A percentile compares a stretch with the other conserved stretches of the same genome.
phyloP scores from a whole-genome alignment of 2,329 filamentous ascomycete genomes.

The Colletotrichum sp. region DNA sequence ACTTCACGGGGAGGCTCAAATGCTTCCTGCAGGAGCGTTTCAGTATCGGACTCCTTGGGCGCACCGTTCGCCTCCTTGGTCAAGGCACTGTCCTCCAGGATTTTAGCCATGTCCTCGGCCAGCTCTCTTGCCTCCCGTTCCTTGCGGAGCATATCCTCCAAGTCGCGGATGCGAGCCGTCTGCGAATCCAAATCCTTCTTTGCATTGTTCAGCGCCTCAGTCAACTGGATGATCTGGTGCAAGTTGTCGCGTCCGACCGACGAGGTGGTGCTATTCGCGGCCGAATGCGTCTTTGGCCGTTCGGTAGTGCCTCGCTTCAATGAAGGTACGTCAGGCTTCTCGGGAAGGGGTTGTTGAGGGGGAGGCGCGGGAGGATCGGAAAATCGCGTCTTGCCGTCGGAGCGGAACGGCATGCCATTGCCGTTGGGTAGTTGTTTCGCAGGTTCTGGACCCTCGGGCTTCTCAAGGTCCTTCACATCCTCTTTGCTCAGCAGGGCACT shows the following conservation, averaged over 20 bases:
- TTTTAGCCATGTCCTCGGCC: constrained; percentile 81
- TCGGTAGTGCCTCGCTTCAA: constrained; percentile 80
- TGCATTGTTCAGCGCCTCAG: constrained; percentile 81
- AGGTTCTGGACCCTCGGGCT: constrained; percentile 50
- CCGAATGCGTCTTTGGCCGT: constrained; percentile 62
- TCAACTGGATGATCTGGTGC: constrained; percentile 82
- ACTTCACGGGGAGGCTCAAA: constrained; percentile 48
- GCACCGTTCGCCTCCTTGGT: constrained; percentile 40
- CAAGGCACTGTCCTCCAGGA: constrained; percentile 62
- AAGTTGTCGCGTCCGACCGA: constrained; percentile 59
- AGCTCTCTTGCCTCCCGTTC: constrained; percentile 83
- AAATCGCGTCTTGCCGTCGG: constrained; percentile 82
- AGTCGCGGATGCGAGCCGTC: constrained; percentile 75
- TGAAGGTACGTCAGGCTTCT: constrained; percentile 83
- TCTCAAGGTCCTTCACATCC: constrained; percentile 62
- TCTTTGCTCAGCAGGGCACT: constrained; percentile 78
- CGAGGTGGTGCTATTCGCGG: constrained; percentile 52
- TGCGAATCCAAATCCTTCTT: constrained; percentile 90
- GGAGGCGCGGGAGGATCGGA: constrained; percentile 93
- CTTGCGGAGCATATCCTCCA: constrained; percentile 78
- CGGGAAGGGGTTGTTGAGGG: constrained; percentile 89
- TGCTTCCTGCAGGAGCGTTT: constrained; percentile 47
- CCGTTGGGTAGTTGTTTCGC: constrained; percentile 57
- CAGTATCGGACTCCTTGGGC: constrained; percentile 37
- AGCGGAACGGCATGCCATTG: constrained; percentile 59